Evolutionary conservation across 176 grass and related monocot species (phyloP), one percentile per base, ranked within the genome.

Genomic region (Carex kokanica): DNA sequence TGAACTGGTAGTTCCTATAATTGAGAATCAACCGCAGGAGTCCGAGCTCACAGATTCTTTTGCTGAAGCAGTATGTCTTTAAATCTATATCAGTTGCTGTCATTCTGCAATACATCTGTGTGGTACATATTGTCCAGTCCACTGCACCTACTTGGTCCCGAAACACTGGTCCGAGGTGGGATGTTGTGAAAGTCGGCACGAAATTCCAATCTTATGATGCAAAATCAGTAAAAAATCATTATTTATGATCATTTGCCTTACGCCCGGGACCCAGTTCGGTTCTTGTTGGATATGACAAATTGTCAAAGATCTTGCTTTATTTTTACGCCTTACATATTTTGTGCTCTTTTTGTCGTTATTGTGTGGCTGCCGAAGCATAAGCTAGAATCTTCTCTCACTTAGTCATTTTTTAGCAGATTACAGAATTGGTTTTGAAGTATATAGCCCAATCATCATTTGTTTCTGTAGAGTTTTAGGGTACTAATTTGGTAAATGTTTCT

Each of bases 1-100:
- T 80, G 95, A 95, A 82, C 87, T 98, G 84, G 82, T 98, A 67
- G 69, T 98, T 93, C 95, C 95, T 71, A 98, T 98, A 87, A 88
- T 98, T 57, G 95, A 98, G 83, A 98, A 98, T 64, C 94, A 92
- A 78, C 90, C 92, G 56, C 90, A 91, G 60, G 95, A 98, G 80
- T 91, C 88, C 63, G 91, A 98, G 80, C 95, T 98, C 54, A 98
- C 95, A 17, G 86, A 93, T 84, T 98, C 95, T 52, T 88, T 98
- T 32, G 86, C 86, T 85, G 85, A 93, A 53, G 95, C 92, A 60
- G 92, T 98, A 98, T 78, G 51, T 21, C 66, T 80, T 83, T 40
- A 78, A 64, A n/a, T 49, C 49, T 29, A 54, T 75, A 55, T 55
- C 40, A 20, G 43, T 15, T 52, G 17, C 24, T 24, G 11, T 54